Percentiles rank a stretch among this genome's conserved stretches.
These are phyloP conservation scores for Hypoxylon intermedium DNA, from an alignment of 495 filamentous ascomycete genomes.

Conservation along the genomic window DNA sequence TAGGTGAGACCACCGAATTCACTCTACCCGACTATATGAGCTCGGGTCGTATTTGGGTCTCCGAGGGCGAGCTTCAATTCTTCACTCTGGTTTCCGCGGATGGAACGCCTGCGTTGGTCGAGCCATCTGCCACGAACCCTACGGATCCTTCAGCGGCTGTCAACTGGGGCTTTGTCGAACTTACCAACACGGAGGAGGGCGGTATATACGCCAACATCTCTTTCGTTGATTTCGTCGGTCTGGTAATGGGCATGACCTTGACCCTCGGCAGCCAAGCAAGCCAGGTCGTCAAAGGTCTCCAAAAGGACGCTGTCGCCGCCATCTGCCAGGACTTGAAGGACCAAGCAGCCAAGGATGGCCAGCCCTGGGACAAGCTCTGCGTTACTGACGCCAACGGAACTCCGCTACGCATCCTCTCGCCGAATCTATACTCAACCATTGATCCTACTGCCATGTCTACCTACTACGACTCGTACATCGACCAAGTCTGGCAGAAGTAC, in stretches of 20 bases:
- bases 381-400: slow-evolving; percentile 40
- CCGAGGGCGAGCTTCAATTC: slow-evolving; percentile 53
- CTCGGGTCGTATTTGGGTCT: slow-evolving; percentile 52
- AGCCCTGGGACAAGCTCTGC: slow-evolving; percentile 51
- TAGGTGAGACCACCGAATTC: slow-evolving; percentile 48
- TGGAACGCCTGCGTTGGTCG: slow-evolving; percentile 45
- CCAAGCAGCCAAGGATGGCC: slow-evolving; percentile 45
- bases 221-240: slow-evolving; percentile 58
- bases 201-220: slow-evolving; percentile 55
- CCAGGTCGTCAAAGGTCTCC: slow-evolving; percentile 47
- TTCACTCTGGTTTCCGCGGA: slow-evolving; percentile 42
- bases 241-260: slow-evolving; percentile 50
- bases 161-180: slow-evolving; percentile 58
- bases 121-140: slow-evolving; percentile 53
- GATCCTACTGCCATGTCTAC: slow-evolving; percentile 38
- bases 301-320: slow-evolving; percentile 36
- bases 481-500: slow-evolving; percentile 52
- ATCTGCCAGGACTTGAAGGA: slow-evolving; percentile 49
- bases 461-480: slow-evolving; percentile 52
- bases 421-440: slow-evolving; percentile 43
- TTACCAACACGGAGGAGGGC: slow-evolving; percentile 47
- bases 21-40: slow-evolving; percentile 49
- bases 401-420: slow-evolving; percentile 49
- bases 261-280: slow-evolving; percentile 39
- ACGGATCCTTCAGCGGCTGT: slow-evolving; percentile 49